Conservation (phyloP, 2,329 filamentous ascomycete genomes). For the Pseudogymnoascus sp. region DNA sequence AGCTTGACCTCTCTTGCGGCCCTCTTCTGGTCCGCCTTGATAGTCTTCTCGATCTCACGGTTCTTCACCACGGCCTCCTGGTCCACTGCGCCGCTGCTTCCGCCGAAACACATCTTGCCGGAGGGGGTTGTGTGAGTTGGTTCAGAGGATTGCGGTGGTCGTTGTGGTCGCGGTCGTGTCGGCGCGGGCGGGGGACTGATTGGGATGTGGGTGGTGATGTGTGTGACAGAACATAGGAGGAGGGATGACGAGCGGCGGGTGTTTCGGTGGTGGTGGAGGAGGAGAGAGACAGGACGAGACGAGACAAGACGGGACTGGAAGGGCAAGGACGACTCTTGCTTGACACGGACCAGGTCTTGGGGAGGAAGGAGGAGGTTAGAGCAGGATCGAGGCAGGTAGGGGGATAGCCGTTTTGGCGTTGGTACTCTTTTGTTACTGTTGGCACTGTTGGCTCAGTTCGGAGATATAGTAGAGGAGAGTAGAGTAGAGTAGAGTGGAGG, state of each 20-base stretch:
- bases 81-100: slow-evolving; percentile 39
- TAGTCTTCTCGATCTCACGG: slow-evolving; percentile 75
- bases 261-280: neutral
- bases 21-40: slow-evolving; percentile 82
- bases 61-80: slow-evolving; percentile 48
- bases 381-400: neutral
- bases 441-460: too few species aligned
- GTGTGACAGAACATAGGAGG: neutral
- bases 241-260: neutral
- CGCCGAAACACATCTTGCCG: slow-evolving; percentile 57
- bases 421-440: neutral
- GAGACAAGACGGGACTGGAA: neutral
- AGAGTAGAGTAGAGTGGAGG: too few species aligned
- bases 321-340: neutral
- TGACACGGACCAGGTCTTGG: neutral
- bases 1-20: slow-evolving; percentile 88
- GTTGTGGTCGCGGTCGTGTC: neutral
- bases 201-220: neutral
- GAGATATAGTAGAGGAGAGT: too few species aligned
- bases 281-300: neutral
- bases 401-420: neutral
- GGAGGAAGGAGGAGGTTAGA: too few species aligned
- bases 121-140: neutral
- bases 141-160: neutral
- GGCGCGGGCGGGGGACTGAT: neutral